phyloP scores from a whole-genome alignment of 805 yeast species.

The Candida ficus region DNA sequence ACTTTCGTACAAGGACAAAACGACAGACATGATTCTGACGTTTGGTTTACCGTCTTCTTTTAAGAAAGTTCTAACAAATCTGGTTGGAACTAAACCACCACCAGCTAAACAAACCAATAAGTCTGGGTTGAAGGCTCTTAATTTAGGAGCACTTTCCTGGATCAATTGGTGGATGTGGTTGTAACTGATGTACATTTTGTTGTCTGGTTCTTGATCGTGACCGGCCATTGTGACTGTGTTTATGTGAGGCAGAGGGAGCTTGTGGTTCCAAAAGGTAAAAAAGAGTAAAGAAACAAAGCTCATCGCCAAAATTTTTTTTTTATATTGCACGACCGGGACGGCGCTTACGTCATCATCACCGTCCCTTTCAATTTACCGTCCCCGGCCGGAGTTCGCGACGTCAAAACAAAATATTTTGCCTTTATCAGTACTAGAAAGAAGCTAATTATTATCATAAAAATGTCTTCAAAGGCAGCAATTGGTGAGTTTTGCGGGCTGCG shows the following conservation, averaged over 20 bases:
- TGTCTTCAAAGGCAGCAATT: slow-evolving; percentile 22
- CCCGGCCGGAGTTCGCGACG: no score
- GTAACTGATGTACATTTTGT: slow-evolving; percentile 70
- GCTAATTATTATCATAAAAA: background rate
- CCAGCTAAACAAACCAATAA: slow-evolving; percentile 94
- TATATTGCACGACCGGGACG: no score
- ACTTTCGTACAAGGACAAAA: slow-evolving; percentile 86
- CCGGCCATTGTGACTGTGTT: slow-evolving; percentile 17
- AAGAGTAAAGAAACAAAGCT: background rate
- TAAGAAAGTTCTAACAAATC: slow-evolving; percentile 89
- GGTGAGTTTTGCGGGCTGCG: no score
- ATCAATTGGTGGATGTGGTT: slow-evolving; percentile 76
- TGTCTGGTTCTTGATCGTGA: slow-evolving; percentile 18
- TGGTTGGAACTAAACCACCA: slow-evolving; percentile 97
- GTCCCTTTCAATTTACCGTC: no score
- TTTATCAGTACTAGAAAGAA: no score
- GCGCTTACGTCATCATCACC: no score
- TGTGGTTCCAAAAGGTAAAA: slow-evolving; percentile 2
- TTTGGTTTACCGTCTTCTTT: slow-evolving; percentile 86
- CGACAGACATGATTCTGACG: slow-evolving; percentile 91
- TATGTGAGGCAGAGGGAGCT: background rate
- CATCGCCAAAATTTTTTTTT: slow-evolving; percentile 3
- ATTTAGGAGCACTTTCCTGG: slow-evolving; percentile 54
- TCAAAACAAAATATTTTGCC: no score
- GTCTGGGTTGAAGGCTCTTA: slow-evolving; percentile 76